Evolutionary conservation across 495 filamentous ascomycete species (phyloP), one percentile per base, ranked within the genome.

Genomic region (Daldinia bambusicola): DNA sequence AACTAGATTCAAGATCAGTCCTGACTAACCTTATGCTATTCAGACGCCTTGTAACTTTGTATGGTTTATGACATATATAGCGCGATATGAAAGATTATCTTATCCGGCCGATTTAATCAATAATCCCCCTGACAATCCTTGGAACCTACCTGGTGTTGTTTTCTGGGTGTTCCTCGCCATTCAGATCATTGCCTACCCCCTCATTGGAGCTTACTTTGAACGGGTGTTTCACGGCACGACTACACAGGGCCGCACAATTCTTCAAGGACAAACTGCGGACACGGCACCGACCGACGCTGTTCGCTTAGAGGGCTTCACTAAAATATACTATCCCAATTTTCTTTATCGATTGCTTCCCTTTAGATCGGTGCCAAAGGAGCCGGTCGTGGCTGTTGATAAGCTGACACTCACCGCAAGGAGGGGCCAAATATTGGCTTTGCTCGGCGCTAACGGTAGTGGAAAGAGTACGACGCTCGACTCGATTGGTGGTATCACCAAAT

Each of bases 401-500:
- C 80, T 97, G 20, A 86, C 86, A 4, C 78, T 97, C 18, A 82
- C 80, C 20, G 88, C 92, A 7, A 79, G 86, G 16, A 87, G 89
- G 61, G 93, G 93, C 0, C 89, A 95, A 73, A 95, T 97, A 37
- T 84, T 92, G 71, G 91, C 93, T 2, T 81, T 97, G 1, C 84
- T 97, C 2, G 93, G 93, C 16, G 92, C 93, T 2, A 97, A 97
- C 77, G 93, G 93, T 50, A 90, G 88, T 61, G 93, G 93, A 55
- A 97, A 97, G 77, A 90, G 88, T 52, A 97, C 93, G 0, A 95
- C 94, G 0, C 85, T 97, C 9, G 92, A 97, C 69, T 89, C 90
- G 12, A 92, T 97, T 61, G 91, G 92, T 41, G 93, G 93, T 0
- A 85, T 93, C 31, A 89, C 89, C 61, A 89, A 88, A 61, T 79